Percentiles rank a stretch among this genome's conserved stretches.
These are phyloP conservation scores for Spiromastix sp. DNA, from an alignment of 2,329 filamentous ascomycete genomes.

Conservation along the genomic window DNA sequence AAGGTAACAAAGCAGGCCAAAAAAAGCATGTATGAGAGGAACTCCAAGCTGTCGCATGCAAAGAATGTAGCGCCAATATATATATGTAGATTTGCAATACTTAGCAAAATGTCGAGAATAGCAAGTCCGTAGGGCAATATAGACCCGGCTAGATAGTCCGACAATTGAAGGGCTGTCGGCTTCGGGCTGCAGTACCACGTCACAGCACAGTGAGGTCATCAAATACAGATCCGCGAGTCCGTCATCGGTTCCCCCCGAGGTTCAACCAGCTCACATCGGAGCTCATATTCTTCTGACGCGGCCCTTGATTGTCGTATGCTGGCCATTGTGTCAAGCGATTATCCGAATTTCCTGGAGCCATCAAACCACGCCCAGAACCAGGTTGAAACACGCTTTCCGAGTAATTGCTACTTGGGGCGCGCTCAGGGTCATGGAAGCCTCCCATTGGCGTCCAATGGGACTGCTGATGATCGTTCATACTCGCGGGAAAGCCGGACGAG, in stretches of 20 bases:
- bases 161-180: too few relatives aligned
- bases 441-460: slow-evolving; percentile 16
- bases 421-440: slow-evolving; percentile 17
- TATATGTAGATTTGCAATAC: not conserved
- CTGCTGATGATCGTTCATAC: slow-evolving; percentile 16
- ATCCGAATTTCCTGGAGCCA: slow-evolving; percentile 8
- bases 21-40: not conserved
- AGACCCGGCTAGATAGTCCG: too few relatives aligned
- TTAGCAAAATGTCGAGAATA: not conserved
- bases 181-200: too few relatives aligned
- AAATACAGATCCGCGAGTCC: too few relatives aligned
- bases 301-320: not conserved
- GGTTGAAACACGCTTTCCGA: slow-evolving; percentile 28
- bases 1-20: too few relatives aligned
- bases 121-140: too few relatives aligned
- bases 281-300: slow-evolving; percentile 18
- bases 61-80: not conserved
- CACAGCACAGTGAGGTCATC: too few relatives aligned
- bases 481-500: slow-evolving; percentile 20
- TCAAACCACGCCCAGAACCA: slow-evolving; percentile 13
- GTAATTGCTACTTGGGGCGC: slow-evolving; percentile 33
- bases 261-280: slow-evolving; percentile 37
- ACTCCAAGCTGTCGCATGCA: not conserved
- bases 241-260: slow-evolving; percentile 13
- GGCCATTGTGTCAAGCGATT: slow-evolving; percentile 12